These are phyloP conservation scores for Logfia minima DNA, from an alignment of 129 eudicot genomes.

Conservation along the genomic window DNA sequence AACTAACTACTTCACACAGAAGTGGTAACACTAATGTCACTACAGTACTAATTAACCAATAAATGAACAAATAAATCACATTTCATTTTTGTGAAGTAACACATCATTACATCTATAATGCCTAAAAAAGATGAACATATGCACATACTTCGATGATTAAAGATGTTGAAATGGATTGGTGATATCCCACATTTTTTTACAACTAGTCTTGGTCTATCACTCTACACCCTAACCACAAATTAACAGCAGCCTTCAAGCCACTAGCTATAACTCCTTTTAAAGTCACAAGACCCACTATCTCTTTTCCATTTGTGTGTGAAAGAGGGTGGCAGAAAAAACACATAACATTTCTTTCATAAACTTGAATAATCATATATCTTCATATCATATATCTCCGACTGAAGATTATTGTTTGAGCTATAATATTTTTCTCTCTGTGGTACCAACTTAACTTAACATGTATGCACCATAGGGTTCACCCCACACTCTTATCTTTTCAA, in stretches of 20 bases:
- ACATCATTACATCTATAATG: conserved; percentile 14
- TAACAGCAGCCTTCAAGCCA: conserved; percentile 21
- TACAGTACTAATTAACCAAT: background rate
- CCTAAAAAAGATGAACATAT: conserved; percentile 17
- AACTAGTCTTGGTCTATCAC: background rate
- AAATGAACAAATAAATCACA: background rate
- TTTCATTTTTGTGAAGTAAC: background rate
- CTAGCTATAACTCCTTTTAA: conserved; percentile 27
- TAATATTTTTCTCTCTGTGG: conserved; percentile 41
- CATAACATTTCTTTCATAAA: conserved; percentile 30
- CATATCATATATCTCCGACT: conserved; percentile 17
- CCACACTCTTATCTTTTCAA: conserved; percentile 9
- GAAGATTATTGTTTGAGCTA: conserved; percentile 9
- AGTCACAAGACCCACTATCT: conserved; percentile 62
- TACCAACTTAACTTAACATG: conserved; percentile 34
- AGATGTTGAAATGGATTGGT: conserved; percentile 24
- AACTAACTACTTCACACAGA: too few species aligned
- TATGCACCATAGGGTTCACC: conserved; percentile 27
- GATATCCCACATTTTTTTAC: conserved; percentile 1
- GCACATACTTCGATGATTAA: conserved; percentile 28
- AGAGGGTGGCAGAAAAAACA: conserved; percentile 43
- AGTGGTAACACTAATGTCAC: background rate
- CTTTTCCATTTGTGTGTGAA: conserved; percentile 29
- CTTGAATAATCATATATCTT: conserved; percentile 3
- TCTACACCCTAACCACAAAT: conserved; percentile 34